Conservation (phyloP, 1,139 yeast species). For the Lodderomyces beijingensis region DNA sequence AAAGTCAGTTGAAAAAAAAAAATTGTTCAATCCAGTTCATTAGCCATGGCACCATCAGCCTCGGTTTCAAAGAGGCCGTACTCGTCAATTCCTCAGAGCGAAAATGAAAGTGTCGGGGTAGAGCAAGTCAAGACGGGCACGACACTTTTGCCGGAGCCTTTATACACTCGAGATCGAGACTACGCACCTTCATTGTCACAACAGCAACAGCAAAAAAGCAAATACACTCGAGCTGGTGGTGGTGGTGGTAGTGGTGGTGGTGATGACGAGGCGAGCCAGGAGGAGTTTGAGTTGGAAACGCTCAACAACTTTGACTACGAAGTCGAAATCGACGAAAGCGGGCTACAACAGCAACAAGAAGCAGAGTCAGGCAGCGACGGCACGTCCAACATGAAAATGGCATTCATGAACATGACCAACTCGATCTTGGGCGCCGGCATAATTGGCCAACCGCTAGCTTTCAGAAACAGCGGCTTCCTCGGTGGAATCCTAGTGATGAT, state of each 20-base stretch:
- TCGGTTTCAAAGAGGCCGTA: not conserved
- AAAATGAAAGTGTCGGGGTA: not conserved
- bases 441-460: slow-evolving; percentile 90
- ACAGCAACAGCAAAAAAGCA: no score
- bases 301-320: slow-evolving; percentile 21
- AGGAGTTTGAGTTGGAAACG: slow-evolving; percentile 25
- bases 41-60: not conserved
- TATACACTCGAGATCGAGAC: not conserved
- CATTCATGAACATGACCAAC: slow-evolving; percentile 96
- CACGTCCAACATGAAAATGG: slow-evolving; percentile 66
- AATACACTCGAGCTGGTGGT: no score
- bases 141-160: not conserved
- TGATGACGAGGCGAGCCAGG: slow-evolving; percentile 6
- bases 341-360: slow-evolving; percentile 9
- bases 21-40: no score
- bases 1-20: no score
- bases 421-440: slow-evolving; percentile 93
- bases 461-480: slow-evolving; percentile 70
- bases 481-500: slow-evolving; percentile 68
- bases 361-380: slow-evolving; percentile 16
- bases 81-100: not conserved
- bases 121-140: not conserved
- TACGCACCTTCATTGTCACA: not conserved
- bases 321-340: slow-evolving; percentile 10
- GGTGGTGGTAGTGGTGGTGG: not conserved